Percentiles rank a stretch among this genome's conserved stretches.
Conservation (phyloP, 192 early-diverging fungal genomes). For the Phlyctochytrium arcticum region DNA sequence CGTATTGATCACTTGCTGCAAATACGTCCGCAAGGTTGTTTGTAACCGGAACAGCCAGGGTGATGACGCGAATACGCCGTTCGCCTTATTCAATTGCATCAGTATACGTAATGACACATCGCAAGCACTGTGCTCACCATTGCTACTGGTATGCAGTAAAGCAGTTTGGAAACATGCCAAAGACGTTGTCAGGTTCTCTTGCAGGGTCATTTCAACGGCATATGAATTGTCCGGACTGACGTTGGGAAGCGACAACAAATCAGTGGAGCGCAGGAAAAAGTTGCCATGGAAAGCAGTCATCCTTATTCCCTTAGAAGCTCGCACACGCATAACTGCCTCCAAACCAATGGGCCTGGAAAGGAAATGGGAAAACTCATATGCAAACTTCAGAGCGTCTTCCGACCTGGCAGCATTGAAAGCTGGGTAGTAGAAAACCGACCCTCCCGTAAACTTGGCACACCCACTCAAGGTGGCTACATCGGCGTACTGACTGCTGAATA, state of each 20-base stretch:
- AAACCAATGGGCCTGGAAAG: constrained; percentile 75
- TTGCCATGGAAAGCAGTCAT: constrained; percentile 93
- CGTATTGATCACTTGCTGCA: constrained; percentile 75
- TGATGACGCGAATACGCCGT: constrained; percentile 90
- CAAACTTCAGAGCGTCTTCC: constrained; percentile 81
- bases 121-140: constrained; percentile 40
- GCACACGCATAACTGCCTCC: constrained; percentile 90
- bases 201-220: constrained; percentile 73
- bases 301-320: constrained; percentile 83
- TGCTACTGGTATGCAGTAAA: constrained; percentile 81
- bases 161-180: constrained; percentile 94
- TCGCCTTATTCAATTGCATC: constrained; percentile 63
- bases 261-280: constrained; percentile 94
- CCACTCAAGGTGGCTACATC: constrained; percentile 86
- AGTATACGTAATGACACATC: too few relatives aligned
- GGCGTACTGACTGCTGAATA: constrained; percentile 78
- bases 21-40: constrained; percentile 77
- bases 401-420: constrained; percentile 76
- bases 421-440: constrained; percentile 85
- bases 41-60: constrained; percentile 82
- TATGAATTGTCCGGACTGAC: constrained; percentile 91
- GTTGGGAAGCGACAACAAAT: constrained; percentile 85
- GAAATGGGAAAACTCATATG: constrained; percentile 75
- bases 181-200: constrained; percentile 68
- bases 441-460: constrained; percentile 81